These are phyloP conservation scores for Candida pini DNA, from an alignment of 805 yeast species.

Conservation along the genomic window DNA sequence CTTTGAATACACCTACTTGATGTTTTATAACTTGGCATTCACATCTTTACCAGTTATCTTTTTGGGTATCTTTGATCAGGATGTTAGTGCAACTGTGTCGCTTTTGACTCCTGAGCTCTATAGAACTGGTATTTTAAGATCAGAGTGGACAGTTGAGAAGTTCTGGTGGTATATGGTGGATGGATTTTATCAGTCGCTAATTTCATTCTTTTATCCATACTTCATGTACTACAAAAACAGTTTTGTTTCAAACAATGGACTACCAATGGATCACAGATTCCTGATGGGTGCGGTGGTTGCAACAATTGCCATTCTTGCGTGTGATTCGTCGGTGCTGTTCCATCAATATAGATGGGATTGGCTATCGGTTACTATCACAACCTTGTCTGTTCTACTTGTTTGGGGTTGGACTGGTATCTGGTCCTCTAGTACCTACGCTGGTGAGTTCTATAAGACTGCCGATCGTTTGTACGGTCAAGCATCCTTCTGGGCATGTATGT, in stretches of 20 bases:
- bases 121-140: slow-evolving; percentile 63
- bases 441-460: slow-evolving; percentile 64
- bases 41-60: slow-evolving; percentile 78
- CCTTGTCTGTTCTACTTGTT: slow-evolving; percentile 52
- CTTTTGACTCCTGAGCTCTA: slow-evolving; percentile 71
- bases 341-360: slow-evolving; percentile 83
- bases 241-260: slow-evolving; percentile 38
- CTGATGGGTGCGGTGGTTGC: slow-evolving; percentile 67
- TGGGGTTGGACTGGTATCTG: slow-evolving; percentile 80
- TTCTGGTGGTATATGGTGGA: slow-evolving; percentile 73
- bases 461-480: slow-evolving; percentile 57
- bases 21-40: slow-evolving; percentile 78
- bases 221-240: slow-evolving; percentile 40
- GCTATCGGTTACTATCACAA: slow-evolving; percentile 51
- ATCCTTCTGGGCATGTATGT: slow-evolving; percentile 61
- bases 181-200: slow-evolving; percentile 69
- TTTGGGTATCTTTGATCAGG: slow-evolving; percentile 76
- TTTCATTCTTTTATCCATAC: slow-evolving; percentile 72
- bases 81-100: slow-evolving; percentile 65
- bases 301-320: slow-evolving; percentile 58
- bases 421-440: slow-evolving; percentile 48
- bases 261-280: slow-evolving; percentile 63
- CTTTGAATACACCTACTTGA: slow-evolving; percentile 72
- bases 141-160: slow-evolving; percentile 65
- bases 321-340: slow-evolving; percentile 58